phyloP scores from a whole-genome alignment of 176 grass and related monocot species.

The Cenchrus fungigraminus region DNA sequence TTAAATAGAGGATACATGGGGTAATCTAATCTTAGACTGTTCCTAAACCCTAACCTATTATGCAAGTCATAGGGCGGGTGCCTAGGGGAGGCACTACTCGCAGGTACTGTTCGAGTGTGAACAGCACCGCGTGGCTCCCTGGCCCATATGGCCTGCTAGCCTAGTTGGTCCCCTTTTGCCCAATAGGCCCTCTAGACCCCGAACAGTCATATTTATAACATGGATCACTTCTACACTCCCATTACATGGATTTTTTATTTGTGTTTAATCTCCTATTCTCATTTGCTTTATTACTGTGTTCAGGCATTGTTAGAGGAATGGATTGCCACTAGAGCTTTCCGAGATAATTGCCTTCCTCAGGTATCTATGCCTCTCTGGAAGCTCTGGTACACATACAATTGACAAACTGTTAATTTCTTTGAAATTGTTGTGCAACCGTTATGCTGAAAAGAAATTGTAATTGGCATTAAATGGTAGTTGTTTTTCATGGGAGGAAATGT shows the following conservation, averaged over 20 bases:
- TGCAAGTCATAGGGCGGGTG: too few relatives aligned
- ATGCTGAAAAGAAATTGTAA: constrained; percentile 4
- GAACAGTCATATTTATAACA: background rate
- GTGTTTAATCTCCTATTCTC: constrained; percentile 24
- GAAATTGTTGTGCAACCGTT: background rate
- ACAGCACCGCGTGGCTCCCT: too few relatives aligned
- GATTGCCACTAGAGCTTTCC: constrained; percentile 81
- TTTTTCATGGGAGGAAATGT: background rate
- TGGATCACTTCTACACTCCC: background rate
- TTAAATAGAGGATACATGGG: too few relatives aligned
- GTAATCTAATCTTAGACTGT: too few relatives aligned
- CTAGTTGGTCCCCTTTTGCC: too few relatives aligned
- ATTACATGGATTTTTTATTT: constrained; percentile 29
- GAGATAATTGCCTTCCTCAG: constrained; percentile 80
- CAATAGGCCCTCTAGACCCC: too few relatives aligned
- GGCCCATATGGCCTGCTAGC: too few relatives aligned
- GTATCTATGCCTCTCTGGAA: constrained; percentile 41
- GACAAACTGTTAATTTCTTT: constrained; percentile 10
- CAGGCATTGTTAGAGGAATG: constrained; percentile 99
- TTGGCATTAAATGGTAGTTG: constrained; percentile 5
- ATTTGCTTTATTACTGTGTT: constrained; percentile 46
- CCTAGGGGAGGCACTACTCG: too few relatives aligned
- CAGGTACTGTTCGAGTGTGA: too few relatives aligned
- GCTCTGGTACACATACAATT: constrained; percentile 11
- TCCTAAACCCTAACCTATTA: too few relatives aligned